A percentile compares a stretch with the other conserved stretches of the same genome.
phyloP scores from a whole-genome alignment of 129 eudicot genomes.

The Flaveria sonorensis region DNA sequence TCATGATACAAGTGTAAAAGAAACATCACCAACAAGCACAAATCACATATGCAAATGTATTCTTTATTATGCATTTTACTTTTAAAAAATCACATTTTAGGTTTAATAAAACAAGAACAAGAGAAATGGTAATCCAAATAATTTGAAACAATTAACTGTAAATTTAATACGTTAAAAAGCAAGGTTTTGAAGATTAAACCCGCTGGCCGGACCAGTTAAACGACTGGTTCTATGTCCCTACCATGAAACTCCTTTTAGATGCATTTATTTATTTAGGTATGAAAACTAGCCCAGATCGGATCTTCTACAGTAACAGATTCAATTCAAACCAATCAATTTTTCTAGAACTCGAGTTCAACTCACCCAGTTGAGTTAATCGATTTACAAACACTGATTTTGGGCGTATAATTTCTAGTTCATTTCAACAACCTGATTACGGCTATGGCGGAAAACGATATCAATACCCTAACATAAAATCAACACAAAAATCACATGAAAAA shows the following conservation, averaged over 20 bases:
- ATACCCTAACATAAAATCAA: conserved; percentile 8
- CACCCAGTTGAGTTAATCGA: neutral
- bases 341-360: neutral
- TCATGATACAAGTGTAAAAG: neutral
- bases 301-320: neutral
- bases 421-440: conserved; percentile 17
- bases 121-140: no score
- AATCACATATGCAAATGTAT: conserved; percentile 1
- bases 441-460: conserved; percentile 6
- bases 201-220: no score
- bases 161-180: no score
- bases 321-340: neutral
- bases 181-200: no score
- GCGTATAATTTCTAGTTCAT: neutral
- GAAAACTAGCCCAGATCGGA: conserved; percentile 21
- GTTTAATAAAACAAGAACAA: neutral
- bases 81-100: neutral
- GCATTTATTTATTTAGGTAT: neutral
- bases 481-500: neutral
- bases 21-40: neutral
- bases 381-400: neutral
- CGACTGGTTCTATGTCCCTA: neutral
- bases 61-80: neutral
- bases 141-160: no score
- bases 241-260: neutral